Base-by-base conservation (phyloP, 495 filamentous ascomycete species). In the Penicillium robsamsonii region DNA sequence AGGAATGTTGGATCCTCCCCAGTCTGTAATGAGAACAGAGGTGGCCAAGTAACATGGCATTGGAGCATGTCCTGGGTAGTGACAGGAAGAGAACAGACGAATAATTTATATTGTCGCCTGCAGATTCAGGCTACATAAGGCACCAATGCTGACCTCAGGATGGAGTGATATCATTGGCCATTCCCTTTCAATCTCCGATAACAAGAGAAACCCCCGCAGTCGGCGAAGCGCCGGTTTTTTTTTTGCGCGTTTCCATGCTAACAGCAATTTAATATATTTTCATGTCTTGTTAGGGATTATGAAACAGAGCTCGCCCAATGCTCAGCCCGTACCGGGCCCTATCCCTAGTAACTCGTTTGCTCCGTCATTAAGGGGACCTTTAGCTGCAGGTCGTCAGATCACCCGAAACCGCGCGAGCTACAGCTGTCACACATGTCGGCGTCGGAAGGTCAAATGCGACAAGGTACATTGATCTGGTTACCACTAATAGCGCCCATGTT, bases 371-470 rank as follows among this genome's bases (percentile, higher is more conserved):
- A 62, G 58, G 42, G 63, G 43, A n/a, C 52, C 68, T 20, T 47
- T 68, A 13, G 61, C 60, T 5, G 58, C 65, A 37, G 66, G 64
- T 46, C 73, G 74, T 46, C 75, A 78, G 55, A 79, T 79, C 41
- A 79, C 77, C 25, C 73, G 77, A 3, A 79, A 77, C 46, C 75
- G 77, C 53, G 68, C 75, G 29, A 78, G 75, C 56, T 79, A 79
- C 57, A 79, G 75, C 57, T 79, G 77, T 58, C 75, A 79, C 61
- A 74, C 69, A 0, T 79, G 77, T 67, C 75, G 77, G 46, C 64
- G 74, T 46, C 67, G 77, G 30, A 79, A 79, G 52, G 75, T 79
- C 27, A 77, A 76, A 65, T 77, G 74, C 46, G 69, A 77, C 61
- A 78, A 76, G 66, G 73, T 75, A 67, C 40, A 11, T 35, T 25